Conservation (phyloP, 164 flowering plant genomes). For the Chimonanthus praecox region DNA sequence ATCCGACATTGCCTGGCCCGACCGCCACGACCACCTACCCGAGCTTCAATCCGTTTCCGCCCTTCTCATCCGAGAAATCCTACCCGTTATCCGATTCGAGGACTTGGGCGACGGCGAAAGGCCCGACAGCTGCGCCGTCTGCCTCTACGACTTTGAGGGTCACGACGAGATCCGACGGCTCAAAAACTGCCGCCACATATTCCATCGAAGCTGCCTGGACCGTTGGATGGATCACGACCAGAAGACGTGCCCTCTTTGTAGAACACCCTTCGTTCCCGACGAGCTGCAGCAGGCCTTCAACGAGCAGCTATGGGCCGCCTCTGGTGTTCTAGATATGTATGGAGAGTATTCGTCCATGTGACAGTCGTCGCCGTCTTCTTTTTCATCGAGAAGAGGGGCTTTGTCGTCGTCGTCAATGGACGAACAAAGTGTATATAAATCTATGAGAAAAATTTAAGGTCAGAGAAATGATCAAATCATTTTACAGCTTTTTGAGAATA, state of each 20-base stretch:
- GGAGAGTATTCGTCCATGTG: background rate
- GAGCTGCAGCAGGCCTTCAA: conserved; percentile 49
- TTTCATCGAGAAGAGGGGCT: background rate
- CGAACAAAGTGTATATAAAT: background rate
- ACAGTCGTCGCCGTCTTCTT: background rate
- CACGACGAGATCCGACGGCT: conserved; percentile 61
- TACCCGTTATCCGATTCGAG: conserved; percentile 54
- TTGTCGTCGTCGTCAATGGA: no score
- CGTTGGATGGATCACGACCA: conserved; percentile 88
- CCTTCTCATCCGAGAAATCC: background rate
- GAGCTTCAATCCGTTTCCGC: background rate
- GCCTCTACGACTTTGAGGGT: conserved; percentile 61
- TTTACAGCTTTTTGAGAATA: no score
- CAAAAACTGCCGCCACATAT: conserved; percentile 66
- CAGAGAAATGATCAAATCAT: no score
- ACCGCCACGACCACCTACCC: background rate
- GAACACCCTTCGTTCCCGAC: conserved; percentile 56
- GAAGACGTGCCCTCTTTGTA: conserved; percentile 74
- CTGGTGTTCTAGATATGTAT: conserved; percentile 23
- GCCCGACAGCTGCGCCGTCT: conserved; percentile 75
- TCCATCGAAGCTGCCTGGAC: conserved; percentile 69
- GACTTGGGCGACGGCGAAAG: conserved; percentile 24
- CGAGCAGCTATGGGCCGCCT: conserved; percentile 64
- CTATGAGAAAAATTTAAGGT: background rate
- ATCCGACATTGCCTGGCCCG: background rate